Percentiles rank a stretch among this genome's conserved stretches.
phyloP scores from a whole-genome alignment of 2,329 filamentous ascomycete genomes.

The Penicillium sp. region DNA sequence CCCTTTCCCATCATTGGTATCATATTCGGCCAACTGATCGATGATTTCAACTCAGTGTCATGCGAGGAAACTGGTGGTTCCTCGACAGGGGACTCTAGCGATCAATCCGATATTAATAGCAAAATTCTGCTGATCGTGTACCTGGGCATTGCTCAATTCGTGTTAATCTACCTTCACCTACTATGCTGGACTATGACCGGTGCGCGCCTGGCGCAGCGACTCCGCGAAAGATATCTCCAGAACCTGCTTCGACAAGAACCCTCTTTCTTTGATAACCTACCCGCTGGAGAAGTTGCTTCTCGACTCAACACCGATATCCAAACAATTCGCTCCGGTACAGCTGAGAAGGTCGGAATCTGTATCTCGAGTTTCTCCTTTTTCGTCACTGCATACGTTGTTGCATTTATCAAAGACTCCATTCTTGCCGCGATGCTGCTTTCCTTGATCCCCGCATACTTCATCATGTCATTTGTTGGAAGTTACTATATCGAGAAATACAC shows the following conservation, averaged over 20 bases:
- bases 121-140: slow-evolving; percentile 64
- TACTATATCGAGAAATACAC: slow-evolving; percentile 54
- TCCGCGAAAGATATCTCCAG: slow-evolving; percentile 60
- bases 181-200: slow-evolving; percentile 64
- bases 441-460: slow-evolving; percentile 60
- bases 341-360: slow-evolving; percentile 67
- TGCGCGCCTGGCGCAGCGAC: slow-evolving; percentile 61
- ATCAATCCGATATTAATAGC: slow-evolving; percentile 38
- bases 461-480: slow-evolving; percentile 58
- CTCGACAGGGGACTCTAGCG: slow-evolving; percentile 16
- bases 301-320: slow-evolving; percentile 65
- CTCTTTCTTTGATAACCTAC: slow-evolving; percentile 62
- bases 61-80: slow-evolving; percentile 16
- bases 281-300: slow-evolving; percentile 62
- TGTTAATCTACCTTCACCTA: slow-evolving; percentile 63
- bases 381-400: slow-evolving; percentile 64
- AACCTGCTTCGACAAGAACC: slow-evolving; percentile 61
- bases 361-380: slow-evolving; percentile 64
- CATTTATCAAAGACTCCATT: slow-evolving; percentile 62
- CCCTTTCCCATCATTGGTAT: slow-evolving; percentile 43
- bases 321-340: slow-evolving; percentile 65
- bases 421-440: slow-evolving; percentile 65
- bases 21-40: slow-evolving; percentile 41
- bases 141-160: slow-evolving; percentile 62
- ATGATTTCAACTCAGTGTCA: slow-evolving; percentile 38